Base-by-base conservation (phyloP, 805 yeast genomes). In the Yarrowia yakushimensis region DNA sequence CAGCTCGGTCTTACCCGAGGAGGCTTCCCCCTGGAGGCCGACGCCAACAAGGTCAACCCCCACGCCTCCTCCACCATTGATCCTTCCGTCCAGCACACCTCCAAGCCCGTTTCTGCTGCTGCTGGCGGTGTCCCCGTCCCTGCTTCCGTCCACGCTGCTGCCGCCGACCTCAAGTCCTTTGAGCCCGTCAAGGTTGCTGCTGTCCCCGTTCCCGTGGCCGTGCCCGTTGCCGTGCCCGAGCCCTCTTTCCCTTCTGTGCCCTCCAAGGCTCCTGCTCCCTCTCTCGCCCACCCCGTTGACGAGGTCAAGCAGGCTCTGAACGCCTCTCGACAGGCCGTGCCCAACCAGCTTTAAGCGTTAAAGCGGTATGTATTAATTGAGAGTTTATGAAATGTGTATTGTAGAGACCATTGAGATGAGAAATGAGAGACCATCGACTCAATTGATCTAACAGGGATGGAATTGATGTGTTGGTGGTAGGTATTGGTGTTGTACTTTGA, bases 1-100 rank as follows among this genome's bases (percentile, higher is more conserved):
- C 37, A 68, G 18, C 41, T 72, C 39, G 76, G 76, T 50, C 60
- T 45, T 13, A 28, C 39, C 55, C 73, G 76, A 22, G 76, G 76
- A 20, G 76, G 76, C 22, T 69, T 71, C 70, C 76, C 75, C 50
- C 68, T 65, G 20, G 67, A 63, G 41, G 59, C 65, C 17, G 45
- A 65, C 23, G 48, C 64, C 36, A 63, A 61, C 39, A 66, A 69
- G 39, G 65, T 71, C 25, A 66, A 64, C 39, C 64, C 68, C 48
- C 66, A 69, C 31, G 63, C 69, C 28, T 59, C 63, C n/a, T 13
- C 65, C 31, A 27, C 57, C 39, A 60, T 39, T 30, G 60, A 63
- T 27, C 63, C 64, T 27, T 28, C 60, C 23, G 46, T 50, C 37
- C 66, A 64, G 61, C 36, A 36, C 33, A 60, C 66, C 59, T 28